These are phyloP conservation scores for Brachypodium distachyon DNA, from an alignment of 202 grass and related monocot genomes.

Conservation along the genomic window DNA sequence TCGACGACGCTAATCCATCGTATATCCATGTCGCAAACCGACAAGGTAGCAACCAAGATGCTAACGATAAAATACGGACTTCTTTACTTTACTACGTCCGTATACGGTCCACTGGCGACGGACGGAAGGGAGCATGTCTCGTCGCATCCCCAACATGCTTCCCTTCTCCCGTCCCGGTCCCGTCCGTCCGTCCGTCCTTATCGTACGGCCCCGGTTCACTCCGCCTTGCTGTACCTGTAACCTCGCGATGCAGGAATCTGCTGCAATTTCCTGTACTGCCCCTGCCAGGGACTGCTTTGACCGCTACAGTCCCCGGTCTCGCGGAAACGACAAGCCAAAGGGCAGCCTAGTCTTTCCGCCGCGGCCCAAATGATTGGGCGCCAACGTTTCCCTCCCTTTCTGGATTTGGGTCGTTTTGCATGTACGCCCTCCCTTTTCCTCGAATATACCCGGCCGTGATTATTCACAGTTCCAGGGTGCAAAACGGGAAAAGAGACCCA, in stretches of 20 bases:
- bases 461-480: not conserved
- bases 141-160: not conserved
- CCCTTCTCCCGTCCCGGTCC: too few species aligned
- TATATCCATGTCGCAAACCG: not conserved
- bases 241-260: not conserved
- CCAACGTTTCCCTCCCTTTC: not conserved
- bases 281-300: not conserved
- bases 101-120: not conserved
- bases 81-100: too few species aligned
- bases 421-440: not conserved
- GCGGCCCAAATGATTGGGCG: conserved; percentile 10
- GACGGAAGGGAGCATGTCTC: not conserved
- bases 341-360: not conserved
- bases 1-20: not conserved
- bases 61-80: not conserved
- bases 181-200: not conserved
- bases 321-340: not conserved
- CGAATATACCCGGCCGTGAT: not conserved
- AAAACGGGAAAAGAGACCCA: not conserved
- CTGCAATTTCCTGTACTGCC: not conserved
- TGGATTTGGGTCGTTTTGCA: not conserved
- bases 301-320: not conserved
- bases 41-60: not conserved
- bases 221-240: not conserved
- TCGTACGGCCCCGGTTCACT: not conserved